These are phyloP conservation scores for Russula virescens DNA, from an alignment of 768 basidiomycete genomes.

Conservation along the genomic window DNA sequence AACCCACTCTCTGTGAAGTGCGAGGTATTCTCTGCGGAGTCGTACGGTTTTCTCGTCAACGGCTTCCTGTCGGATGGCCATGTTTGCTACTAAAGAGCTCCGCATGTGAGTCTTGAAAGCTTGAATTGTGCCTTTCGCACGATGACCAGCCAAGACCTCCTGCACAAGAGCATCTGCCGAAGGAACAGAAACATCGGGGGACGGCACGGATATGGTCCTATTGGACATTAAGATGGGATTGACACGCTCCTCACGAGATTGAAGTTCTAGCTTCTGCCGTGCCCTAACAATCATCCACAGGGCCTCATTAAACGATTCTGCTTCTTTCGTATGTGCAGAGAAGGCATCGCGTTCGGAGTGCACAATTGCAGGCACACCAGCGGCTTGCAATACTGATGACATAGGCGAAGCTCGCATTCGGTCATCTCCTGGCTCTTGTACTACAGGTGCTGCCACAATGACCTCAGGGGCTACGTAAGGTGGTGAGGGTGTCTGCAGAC, in stretches of 20 bases:
- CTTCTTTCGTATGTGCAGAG: conserved; percentile 16
- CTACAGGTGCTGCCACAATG: conserved; percentile 22
- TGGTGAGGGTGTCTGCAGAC: conserved; percentile 24
- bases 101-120: conserved; percentile 36
- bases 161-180: conserved; percentile 42
- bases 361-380: conserved; percentile 8
- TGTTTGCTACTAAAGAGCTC: conserved; percentile 47
- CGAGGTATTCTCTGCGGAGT: conserved; percentile 61
- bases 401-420: conserved; percentile 18
- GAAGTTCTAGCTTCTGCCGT: conserved; percentile 52
- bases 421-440: conserved; percentile 18
- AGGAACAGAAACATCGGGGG: conserved; percentile 34
- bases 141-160: conserved; percentile 40
- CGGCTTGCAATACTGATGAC: conserved; percentile 3
- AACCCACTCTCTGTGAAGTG: conserved; percentile 66
- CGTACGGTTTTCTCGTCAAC: conserved; percentile 49
- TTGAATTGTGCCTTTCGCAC: conserved; percentile 33
- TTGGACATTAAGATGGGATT: conserved; percentile 61
- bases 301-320: conserved; percentile 45
- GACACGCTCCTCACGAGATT: conserved; percentile 57
- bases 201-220: conserved; percentile 37
- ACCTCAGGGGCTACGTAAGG: conserved; percentile 27
- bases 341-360: conserved; percentile 1
- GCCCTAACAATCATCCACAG: conserved; percentile 59
- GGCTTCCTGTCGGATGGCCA: conserved; percentile 46